Evolutionary conservation across 1,284 basidiomycete species (phyloP), one percentile per base, ranked within the genome.

Genomic region (Marasmius tenuissimus): DNA sequence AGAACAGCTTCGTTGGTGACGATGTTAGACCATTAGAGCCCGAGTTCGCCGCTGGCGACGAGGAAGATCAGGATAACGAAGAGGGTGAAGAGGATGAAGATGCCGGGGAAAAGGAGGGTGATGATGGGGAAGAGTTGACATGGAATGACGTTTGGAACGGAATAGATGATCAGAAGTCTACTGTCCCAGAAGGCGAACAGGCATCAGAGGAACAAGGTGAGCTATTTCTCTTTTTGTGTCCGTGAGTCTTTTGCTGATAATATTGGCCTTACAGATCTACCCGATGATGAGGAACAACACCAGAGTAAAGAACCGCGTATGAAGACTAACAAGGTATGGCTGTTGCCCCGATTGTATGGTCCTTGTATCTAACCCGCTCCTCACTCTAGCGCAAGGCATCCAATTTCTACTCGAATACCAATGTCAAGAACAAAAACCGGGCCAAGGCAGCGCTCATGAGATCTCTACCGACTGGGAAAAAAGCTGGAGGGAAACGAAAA

Each of bases 401-500:
- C 62, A 98, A 98, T 79, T 99, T 96, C 81, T 98, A 94, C 79
- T 88, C 90, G 7, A 82, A 73, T 53, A 85, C 91, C 1, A 96
- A 96, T 70, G 93, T 96, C 71, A 96, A 96, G 81, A 96, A 95
- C 78, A 93, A 91, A 73, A 95, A 85, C 65, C 84, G 90, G 42
- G 75, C 76, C 56, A 89, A 88, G 68, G 81, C 84, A 16, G 80
- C 82, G 18, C 67, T 88, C 55, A 75, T 89, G 74, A 85, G 81
- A 68, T 77, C 79, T 18, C 71, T 84, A 37, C 78, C 81, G 22
- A 74, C 73, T 55, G 82, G 83, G 42, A 85, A 83, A 70, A 77
- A 76, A 66, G 73, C 72, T 61, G 78, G 77, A 56, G 74, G 50
- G 10, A 51, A 51, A 51, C 50, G 50, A 35, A 51, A 51, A 51